Evolutionary conservation across 148 eudicot genomes (phyloP).

Genomic region (Rhododendron ovatum): DNA sequence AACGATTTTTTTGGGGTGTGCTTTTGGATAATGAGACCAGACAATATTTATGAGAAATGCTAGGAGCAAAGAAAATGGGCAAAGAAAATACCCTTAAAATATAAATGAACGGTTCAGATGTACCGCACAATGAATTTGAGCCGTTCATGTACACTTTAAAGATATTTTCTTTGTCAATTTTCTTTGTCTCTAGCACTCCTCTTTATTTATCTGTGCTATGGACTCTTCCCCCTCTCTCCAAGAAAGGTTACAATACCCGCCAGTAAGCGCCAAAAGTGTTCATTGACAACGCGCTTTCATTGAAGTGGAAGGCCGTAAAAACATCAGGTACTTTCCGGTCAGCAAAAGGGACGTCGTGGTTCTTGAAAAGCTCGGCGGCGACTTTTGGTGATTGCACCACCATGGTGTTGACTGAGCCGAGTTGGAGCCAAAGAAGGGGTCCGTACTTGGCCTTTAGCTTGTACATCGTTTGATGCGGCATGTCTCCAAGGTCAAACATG

Average conservation of each 20-base stretch:
- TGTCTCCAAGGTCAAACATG: conserved; percentile 17
- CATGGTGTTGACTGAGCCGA: conserved; percentile 29
- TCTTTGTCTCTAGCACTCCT: too few species aligned
- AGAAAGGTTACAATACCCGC: background rate
- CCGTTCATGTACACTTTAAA: too few species aligned
- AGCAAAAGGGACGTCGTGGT: conserved; percentile 7
- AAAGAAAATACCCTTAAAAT: too few species aligned
- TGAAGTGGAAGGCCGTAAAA: conserved; percentile 14
- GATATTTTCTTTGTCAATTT: too few species aligned
- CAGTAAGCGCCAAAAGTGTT: conserved; percentile 18
- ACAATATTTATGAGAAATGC: background rate
- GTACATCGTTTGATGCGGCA: conserved; percentile 14
- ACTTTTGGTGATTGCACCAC: conserved; percentile 15
- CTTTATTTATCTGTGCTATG: background rate
- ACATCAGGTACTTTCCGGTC: conserved; percentile 18
- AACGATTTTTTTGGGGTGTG: background rate
- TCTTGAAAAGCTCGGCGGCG: conserved; percentile 21
- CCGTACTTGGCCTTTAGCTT: conserved; percentile 13
- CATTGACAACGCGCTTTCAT: conserved; percentile 14
- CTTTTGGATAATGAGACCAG: background rate
- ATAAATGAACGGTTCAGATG: too few species aligned
- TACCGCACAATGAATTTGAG: too few species aligned
- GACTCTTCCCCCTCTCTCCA: background rate
- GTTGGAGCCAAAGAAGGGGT: conserved; percentile 20
- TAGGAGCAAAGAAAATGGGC: too few species aligned